phyloP scores from a whole-genome alignment of 805 yeast genomes.

The Suhomyces faveliae region DNA sequence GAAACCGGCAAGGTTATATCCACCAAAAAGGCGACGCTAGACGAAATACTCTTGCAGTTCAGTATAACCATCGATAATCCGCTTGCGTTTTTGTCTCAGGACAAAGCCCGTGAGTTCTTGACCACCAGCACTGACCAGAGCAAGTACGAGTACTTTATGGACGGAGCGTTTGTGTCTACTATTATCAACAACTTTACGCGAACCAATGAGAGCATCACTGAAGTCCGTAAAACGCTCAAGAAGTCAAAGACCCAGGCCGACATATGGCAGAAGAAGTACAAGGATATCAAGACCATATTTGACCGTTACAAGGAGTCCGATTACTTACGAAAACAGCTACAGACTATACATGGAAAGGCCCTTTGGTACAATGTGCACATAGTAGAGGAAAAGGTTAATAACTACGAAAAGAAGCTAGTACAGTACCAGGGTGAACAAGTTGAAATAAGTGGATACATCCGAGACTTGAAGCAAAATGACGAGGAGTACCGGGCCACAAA shows the following conservation, averaged over 20 bases:
- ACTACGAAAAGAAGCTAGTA: constrained; percentile 8
- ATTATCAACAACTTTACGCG: constrained; percentile 52
- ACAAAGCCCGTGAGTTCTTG: constrained; percentile 86
- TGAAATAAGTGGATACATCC: constrained; percentile 3
- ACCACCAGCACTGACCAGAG: constrained; percentile 70
- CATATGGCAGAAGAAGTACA: constrained; percentile 26
- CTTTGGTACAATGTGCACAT: constrained; percentile 41
- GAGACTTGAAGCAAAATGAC: constrained; percentile 5
- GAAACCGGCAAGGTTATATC: constrained; percentile 54
- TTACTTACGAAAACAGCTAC: constrained; percentile 30
- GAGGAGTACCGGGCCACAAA: constrained; percentile 18
- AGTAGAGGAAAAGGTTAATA: constrained; percentile 24
- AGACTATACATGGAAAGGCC: constrained; percentile 39
- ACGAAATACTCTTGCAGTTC: constrained; percentile 64
- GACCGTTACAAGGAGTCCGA: constrained; percentile 36
- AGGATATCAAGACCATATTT: constrained; percentile 29
- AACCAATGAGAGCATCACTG: constrained; percentile 28
- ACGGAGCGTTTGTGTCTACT: constrained; percentile 72
- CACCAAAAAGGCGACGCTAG: constrained; percentile 61
- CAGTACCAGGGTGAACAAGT: background rate
- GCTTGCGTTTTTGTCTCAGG: constrained; percentile 89
- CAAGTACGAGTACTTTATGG: constrained; percentile 75
- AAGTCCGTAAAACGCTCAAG: constrained; percentile 25
- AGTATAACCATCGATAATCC: constrained; percentile 86
- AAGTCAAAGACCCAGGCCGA: constrained; percentile 25